Conservation (phyloP, 2,329 filamentous ascomycete species). For the Aspergillus sp. region DNA sequence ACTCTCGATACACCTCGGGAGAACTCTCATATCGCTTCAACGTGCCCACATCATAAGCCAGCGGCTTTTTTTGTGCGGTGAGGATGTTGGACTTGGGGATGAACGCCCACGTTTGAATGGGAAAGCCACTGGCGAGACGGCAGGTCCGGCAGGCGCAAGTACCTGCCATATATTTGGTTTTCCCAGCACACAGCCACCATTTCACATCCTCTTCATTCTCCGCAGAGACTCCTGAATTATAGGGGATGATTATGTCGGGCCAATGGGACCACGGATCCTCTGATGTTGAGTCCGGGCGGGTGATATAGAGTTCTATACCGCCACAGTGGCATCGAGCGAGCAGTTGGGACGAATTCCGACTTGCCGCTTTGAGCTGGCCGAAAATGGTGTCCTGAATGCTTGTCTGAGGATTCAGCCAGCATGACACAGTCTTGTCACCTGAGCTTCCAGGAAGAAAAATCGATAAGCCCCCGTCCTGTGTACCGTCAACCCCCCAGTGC, state of each 20-base stretch:
- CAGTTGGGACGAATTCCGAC: conserved; percentile 33
- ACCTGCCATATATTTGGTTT: conserved; percentile 61
- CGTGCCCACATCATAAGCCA: conserved; percentile 47
- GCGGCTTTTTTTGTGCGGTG: conserved; percentile 41
- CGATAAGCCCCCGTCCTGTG: conserved; percentile 36
- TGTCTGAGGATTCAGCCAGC: conserved; percentile 26
- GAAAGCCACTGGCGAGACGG: conserved; percentile 63
- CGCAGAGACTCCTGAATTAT: conserved; percentile 39
- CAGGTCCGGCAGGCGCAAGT: conserved; percentile 67
- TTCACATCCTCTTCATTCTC: conserved; percentile 56
- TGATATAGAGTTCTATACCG: conserved; percentile 61
- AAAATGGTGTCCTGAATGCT: conserved; percentile 1
- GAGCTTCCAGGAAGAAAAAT: conserved; percentile 29
- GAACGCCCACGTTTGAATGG: conserved; percentile 70
- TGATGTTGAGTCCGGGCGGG: conserved; percentile 57
- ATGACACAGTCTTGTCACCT: conserved; percentile 20
- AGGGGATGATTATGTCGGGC: conserved; percentile 60
- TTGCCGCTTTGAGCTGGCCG: not conserved
- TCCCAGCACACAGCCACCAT: conserved; percentile 61
- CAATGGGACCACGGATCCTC: conserved; percentile 52
- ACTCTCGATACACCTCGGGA: conserved; percentile 60
- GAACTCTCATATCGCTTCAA: conserved; percentile 60
- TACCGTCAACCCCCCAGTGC: conserved; percentile 35
- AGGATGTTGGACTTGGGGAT: conserved; percentile 64
- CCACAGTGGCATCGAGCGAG: conserved; percentile 60